phyloP scores from a whole-genome alignment of 306 rosid genomes.

The Senna tora region DNA sequence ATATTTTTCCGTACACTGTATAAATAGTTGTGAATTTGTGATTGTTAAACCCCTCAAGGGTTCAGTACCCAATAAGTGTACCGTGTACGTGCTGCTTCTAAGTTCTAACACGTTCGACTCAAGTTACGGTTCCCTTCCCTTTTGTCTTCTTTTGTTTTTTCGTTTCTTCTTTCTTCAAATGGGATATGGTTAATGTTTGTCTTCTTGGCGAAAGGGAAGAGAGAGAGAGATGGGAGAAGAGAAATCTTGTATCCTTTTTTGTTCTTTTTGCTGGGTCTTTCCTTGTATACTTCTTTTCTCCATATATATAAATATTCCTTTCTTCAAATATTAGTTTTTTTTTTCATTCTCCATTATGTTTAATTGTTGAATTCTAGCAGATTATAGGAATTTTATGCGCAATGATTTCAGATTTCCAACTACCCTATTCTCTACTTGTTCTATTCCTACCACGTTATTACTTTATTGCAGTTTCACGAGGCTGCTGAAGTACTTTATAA shows the following conservation, averaged over 20 bases:
- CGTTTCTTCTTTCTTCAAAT: slow-evolving; percentile 23
- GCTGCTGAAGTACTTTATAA: slow-evolving; percentile 20
- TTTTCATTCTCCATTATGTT: background rate
- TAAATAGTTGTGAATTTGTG: slow-evolving; percentile 21
- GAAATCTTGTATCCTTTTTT: background rate
- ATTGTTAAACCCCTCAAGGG: slow-evolving; percentile 38
- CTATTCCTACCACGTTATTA: slow-evolving; percentile 5
- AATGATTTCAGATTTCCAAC: background rate
- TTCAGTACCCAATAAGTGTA: slow-evolving; percentile 39
- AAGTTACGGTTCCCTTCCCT: too few species aligned
- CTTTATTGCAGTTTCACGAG: background rate
- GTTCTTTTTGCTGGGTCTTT: background rate
- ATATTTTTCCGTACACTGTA: slow-evolving; percentile 37
- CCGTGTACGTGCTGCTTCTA: slow-evolving; percentile 23
- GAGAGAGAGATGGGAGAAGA: background rate
- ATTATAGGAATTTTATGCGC: background rate
- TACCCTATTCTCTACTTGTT: background rate
- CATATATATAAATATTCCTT: background rate
- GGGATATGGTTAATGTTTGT: slow-evolving; percentile 1
- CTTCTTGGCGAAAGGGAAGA: background rate
- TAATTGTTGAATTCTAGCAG: background rate
- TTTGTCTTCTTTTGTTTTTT: too few species aligned
- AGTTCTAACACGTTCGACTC: slow-evolving; percentile 31
- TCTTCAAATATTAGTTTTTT: background rate
- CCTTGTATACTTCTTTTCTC: background rate